Evolutionary conservation across 371 early-diverging fungal genomes (phyloP).

Genomic region (Mortierella sp.): DNA sequence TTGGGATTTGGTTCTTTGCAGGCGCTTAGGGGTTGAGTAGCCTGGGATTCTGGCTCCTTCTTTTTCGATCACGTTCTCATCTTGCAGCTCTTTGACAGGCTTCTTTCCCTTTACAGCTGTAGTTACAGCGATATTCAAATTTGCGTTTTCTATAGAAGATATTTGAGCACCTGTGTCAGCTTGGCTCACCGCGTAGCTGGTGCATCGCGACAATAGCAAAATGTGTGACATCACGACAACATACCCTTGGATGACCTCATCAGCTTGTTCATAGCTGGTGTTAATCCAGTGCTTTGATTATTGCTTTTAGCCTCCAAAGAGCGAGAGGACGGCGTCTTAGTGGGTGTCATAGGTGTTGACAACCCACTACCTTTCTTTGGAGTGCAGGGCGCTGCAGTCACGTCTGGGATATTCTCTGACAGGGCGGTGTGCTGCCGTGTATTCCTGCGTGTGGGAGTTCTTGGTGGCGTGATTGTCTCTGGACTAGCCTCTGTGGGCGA

Average conservation of each 20-base stretch:
- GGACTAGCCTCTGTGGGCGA: not conserved
- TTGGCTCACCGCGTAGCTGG: not conserved
- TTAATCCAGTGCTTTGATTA: constrained; percentile 34
- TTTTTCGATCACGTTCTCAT: constrained; percentile 21
- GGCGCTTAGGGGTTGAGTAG: constrained; percentile 33
- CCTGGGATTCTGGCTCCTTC: constrained; percentile 11
- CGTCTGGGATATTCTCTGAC: not conserved
- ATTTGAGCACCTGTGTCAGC: not conserved
- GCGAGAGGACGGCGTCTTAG: constrained; percentile 6
- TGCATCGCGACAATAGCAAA: not conserved
- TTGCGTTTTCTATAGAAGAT: not conserved
- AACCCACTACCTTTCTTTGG: constrained; percentile 1
- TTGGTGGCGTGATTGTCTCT: constrained; percentile 28
- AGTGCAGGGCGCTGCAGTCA: not conserved
- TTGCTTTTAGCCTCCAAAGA: constrained; percentile 3
- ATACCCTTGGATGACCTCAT: constrained; percentile 25
- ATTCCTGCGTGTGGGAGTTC: constrained; percentile 29
- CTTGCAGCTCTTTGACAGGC: not conserved
- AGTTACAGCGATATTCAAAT: not conserved
- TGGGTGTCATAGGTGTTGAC: constrained; percentile 12
- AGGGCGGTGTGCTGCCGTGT: constrained; percentile 6
- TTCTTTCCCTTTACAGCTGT: constrained; percentile 12
- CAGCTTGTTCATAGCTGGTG: constrained; percentile 42
- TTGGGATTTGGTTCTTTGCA: constrained; percentile 21
- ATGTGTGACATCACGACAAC: not conserved